Base-by-base conservation (phyloP, 1,284 basidiomycete species). In the Heterobasidion parviporum region DNA sequence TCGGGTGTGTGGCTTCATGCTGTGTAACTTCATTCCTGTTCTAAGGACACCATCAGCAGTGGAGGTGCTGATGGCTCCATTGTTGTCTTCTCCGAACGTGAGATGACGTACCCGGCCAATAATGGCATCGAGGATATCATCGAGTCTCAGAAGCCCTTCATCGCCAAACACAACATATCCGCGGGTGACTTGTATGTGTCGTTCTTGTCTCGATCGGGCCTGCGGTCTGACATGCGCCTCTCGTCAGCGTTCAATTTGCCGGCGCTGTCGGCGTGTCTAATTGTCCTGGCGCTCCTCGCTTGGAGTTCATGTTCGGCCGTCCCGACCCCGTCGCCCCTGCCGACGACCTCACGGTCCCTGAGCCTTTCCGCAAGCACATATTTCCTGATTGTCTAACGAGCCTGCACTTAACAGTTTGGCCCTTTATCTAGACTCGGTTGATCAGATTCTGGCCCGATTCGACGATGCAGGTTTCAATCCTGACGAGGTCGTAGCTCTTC, bases 21-120 rank as follows among this genome's bases (percentile, higher is more conserved):
- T 5, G 26, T 26, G 26, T 26, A 26, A 4, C 26, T 26, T 26
- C 26, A 3, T 26, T 26, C 26, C 26, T 26, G 26, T 26, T 26
- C 26, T 26, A 26, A 26, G 26, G 26, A 6, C 26, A 26, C 26
- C 26, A 41, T 41, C 6, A 41, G n/a, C 38, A 41, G 38, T 41
- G 65, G 64, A 52, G 67, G 67, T n/a, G 66, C 67, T 32, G 67
- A 69, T 56, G 68, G 67, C 8, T 68, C 67, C 1, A 67, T 68
- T 38, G n/a, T 58, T n/a, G 55, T 60, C 32, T 69, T 65, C 54
- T 51, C 53, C 26, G 51, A 54, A 6, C 57, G 52, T 16, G 67
- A 68, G 61, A 60, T 60, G 6, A 26, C 20, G 33, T 68, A 62
- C 61, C 61, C 58, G 49, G 65, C 63, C 12, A 65, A 65, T 51